Evolutionary conservation across 2,329 filamentous ascomycete species (phyloP).

Genomic region (Penicillium sp.): DNA sequence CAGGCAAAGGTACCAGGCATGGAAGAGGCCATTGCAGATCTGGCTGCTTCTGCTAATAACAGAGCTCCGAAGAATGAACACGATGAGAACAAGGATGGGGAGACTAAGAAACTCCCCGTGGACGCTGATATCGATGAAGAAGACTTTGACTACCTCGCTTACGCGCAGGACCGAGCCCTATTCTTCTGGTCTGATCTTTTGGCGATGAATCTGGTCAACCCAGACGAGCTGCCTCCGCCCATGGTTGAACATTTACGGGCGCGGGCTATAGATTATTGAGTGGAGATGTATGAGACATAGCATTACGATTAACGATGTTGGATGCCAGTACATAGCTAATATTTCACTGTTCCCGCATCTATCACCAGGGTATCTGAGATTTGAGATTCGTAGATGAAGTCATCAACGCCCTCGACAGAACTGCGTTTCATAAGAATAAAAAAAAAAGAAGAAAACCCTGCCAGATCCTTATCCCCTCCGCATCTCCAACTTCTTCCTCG

Average conservation of each 20-base stretch:
- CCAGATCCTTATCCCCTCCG: constrained; percentile 13
- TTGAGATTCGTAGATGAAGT: constrained; percentile 8
- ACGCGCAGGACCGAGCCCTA: constrained; percentile 83
- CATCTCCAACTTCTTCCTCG: constrained; percentile 40
- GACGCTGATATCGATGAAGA: constrained; percentile 56
- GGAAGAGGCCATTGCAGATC: constrained; percentile 44
- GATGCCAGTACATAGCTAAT: constrained; percentile 18
- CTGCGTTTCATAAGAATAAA: neutral
- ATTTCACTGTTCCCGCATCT: constrained; percentile 2
- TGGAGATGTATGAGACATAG: neutral
- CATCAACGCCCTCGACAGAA: neutral
- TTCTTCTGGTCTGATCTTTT: constrained; percentile 95
- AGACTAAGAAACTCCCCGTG: constrained; percentile 24
- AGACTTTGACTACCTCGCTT: constrained; percentile 89
- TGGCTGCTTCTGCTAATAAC: constrained; percentile 11
- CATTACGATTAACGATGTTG: constrained; percentile 15
- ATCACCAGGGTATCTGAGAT: constrained; percentile 18
- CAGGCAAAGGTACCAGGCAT: constrained; percentile 83
- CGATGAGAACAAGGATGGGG: constrained; percentile 16
- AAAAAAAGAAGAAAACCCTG: neutral
- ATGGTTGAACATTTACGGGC: constrained; percentile 63
- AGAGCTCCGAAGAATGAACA: constrained; percentile 16
- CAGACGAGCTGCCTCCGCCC: constrained; percentile 72
- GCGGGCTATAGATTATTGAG: constrained; percentile 61
- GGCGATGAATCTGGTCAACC: constrained; percentile 68